Conservation (phyloP, 1,139 yeast genomes). For the Geotrichum aggregatum region DNA sequence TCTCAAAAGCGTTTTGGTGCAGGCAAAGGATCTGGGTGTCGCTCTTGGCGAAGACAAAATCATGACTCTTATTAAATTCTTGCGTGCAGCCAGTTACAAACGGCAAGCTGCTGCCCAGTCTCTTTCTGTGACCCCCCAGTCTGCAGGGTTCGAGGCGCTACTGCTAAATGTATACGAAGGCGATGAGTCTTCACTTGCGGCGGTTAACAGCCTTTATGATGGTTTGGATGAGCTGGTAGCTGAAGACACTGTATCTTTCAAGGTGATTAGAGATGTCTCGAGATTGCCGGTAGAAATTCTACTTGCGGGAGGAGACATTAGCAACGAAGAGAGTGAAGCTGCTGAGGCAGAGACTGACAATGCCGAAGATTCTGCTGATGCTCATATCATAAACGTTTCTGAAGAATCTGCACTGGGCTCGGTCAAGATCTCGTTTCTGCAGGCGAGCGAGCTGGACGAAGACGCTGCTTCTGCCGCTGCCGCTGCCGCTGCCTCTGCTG, state of each 20-base stretch:
- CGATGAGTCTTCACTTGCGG: constrained; percentile 35
- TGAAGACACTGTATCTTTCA: constrained; percentile 30
- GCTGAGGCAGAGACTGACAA: constrained; percentile 8
- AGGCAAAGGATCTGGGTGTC: constrained; percentile 28
- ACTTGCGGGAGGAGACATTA: constrained; percentile 23
- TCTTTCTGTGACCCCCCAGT: constrained; percentile 21
- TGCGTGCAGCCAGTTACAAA: constrained; percentile 38
- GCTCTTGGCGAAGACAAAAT: constrained; percentile 29
- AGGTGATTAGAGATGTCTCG: constrained; percentile 28
- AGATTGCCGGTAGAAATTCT: constrained; percentile 27
- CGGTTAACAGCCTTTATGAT: constrained; percentile 33
- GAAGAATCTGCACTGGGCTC: not conserved
- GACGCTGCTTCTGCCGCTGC: constrained; percentile 21
- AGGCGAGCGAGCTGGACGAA: constrained; percentile 20
- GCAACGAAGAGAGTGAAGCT: constrained; percentile 8
- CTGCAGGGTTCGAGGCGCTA: constrained; percentile 35
- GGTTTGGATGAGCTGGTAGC: constrained; percentile 33
- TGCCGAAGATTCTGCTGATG: not conserved
- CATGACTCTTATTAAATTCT: constrained; percentile 33
- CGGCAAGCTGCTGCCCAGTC: constrained; percentile 30
- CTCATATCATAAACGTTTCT: not conserved
- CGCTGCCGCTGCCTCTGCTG: constrained; percentile 1
- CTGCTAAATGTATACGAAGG: constrained; percentile 37
- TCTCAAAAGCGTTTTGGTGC: constrained; percentile 18
- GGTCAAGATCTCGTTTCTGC: constrained; percentile 14